Evolutionary conservation across 345 rosid genomes (phyloP).

Genomic region (Gossypium longicalyx): DNA sequence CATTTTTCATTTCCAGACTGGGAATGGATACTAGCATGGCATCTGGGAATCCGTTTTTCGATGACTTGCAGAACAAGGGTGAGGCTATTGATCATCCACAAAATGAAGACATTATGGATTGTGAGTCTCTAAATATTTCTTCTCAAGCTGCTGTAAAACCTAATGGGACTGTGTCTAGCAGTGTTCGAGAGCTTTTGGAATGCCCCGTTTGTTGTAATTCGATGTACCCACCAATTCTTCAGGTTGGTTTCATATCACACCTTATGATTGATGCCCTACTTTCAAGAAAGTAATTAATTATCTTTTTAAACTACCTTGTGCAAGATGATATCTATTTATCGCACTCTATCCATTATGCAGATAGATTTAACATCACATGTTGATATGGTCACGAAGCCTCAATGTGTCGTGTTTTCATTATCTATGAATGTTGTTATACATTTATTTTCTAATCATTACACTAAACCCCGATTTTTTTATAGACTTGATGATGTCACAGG

Average conservation of each 20-base stretch:
- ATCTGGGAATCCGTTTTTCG: constrained; percentile 46
- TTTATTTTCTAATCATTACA: neutral
- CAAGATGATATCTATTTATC: neutral
- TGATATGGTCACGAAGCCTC: neutral
- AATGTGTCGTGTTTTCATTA: neutral
- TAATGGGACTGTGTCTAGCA: constrained; percentile 56
- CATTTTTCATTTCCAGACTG: neutral
- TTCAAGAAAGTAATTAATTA: neutral
- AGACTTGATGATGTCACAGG: neutral
- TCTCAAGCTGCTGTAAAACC: constrained; percentile 45
- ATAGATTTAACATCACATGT: neutral
- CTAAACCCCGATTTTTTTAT: no score
- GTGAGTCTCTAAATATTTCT: constrained; percentile 49
- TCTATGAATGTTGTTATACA: neutral
- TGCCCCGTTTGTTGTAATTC: constrained; percentile 82
- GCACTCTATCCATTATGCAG: neutral
- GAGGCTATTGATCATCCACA: constrained; percentile 67
- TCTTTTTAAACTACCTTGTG: no score
- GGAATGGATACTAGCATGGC: constrained; percentile 36
- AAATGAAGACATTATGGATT: constrained; percentile 46
- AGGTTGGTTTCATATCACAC: constrained; percentile 37
- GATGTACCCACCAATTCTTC: constrained; percentile 87
- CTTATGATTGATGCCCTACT: neutral
- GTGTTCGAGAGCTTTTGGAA: constrained; percentile 71
- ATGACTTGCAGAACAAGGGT: constrained; percentile 52